Evolutionary conservation across 371 early-diverging fungal genomes (phyloP), one percentile per base, ranked within the genome.

Genomic region (Encephalitozoon intestinalis): DNA sequence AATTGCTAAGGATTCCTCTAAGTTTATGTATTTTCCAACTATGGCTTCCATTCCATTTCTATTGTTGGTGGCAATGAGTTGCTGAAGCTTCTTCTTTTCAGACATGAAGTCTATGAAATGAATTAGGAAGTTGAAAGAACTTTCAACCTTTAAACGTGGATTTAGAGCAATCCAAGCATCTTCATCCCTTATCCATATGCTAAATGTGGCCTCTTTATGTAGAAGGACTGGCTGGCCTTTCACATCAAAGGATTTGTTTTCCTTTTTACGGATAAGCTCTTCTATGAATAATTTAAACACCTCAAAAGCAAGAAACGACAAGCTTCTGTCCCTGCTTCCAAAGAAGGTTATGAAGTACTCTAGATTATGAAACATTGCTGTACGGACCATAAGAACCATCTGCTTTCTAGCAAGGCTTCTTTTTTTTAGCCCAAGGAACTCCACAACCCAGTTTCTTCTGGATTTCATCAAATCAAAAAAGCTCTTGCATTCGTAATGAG

Each of bases 221-320:
- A 34, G 7, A 8, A 41, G 1, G 39, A 18, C 18, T 26, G 39
- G 41, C 12, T 0, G 1, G 15, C 11, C 58, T 34, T 37, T 12
- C 5, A 12, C 37, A 4, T n/a, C 37, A 2, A 1, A 5, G 3
- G 0, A 12, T 9, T 34, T 6, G 2, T n/a, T 11, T 58, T 34
- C 11, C 9, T 34, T 15, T 15, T 6, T 34, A 5, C n/a, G 8
- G 15, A n/a, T 15, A 9, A 58, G 12, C 28, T 23, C 43, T 41
- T 31, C 28, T 15, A 44, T 25, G 23, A 69, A 52, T 4, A 52
- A 25, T 18, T 21, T 54, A 28, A 70, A 70, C 40, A 44, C 21
- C 41, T 70, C 70, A 70, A 54, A 70, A 1, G 30, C 70, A 4
- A 70, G 31, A 70, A 70, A 70, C 30, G 43, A 53, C 4, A 70